A percentile compares a stretch with the other conserved stretches of the same genome.
Conservation (phyloP, 371 early-diverging fungal genomes). For the Mucor lusitanicus region DNA sequence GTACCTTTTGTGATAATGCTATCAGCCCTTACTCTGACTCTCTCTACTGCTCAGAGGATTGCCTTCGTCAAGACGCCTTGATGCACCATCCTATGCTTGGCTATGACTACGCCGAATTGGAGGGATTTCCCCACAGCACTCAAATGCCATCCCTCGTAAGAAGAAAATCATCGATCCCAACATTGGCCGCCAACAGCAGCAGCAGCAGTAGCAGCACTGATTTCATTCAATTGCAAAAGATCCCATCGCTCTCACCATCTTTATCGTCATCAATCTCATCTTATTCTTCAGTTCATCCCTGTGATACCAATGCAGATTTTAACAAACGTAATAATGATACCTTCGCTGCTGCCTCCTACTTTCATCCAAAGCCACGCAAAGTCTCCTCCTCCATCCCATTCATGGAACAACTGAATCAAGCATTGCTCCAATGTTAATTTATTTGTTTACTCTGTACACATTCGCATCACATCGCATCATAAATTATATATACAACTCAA, state of each 20-base stretch:
- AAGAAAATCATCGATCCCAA: constrained; percentile 19
- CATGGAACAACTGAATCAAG: constrained; percentile 27
- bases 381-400: constrained; percentile 7
- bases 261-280: constrained; percentile 23
- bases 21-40: constrained; percentile 31
- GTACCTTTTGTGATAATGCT: constrained; percentile 39
- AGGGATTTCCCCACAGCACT: constrained; percentile 27
- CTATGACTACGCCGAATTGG: constrained; percentile 35
- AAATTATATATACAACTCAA: not conserved
- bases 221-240: constrained; percentile 8
- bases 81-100: constrained; percentile 36
- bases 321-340: constrained; percentile 1
- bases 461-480: not conserved
- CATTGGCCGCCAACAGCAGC: not conserved
- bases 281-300: not conserved
- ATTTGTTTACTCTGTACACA: not conserved
- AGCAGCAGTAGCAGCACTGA: not conserved
- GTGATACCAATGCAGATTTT: not conserved
- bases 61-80: constrained; percentile 31
- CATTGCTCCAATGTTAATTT: constrained; percentile 13
- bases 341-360: not conserved
- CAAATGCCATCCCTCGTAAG: constrained; percentile 5
- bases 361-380: constrained; percentile 20
- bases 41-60: constrained; percentile 36
- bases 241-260: constrained; percentile 20